Percentiles rank a stretch among this genome's conserved stretches.
Conservation (phyloP, 83 land plant genomes). For the Isoetes engelmannii region DNA sequence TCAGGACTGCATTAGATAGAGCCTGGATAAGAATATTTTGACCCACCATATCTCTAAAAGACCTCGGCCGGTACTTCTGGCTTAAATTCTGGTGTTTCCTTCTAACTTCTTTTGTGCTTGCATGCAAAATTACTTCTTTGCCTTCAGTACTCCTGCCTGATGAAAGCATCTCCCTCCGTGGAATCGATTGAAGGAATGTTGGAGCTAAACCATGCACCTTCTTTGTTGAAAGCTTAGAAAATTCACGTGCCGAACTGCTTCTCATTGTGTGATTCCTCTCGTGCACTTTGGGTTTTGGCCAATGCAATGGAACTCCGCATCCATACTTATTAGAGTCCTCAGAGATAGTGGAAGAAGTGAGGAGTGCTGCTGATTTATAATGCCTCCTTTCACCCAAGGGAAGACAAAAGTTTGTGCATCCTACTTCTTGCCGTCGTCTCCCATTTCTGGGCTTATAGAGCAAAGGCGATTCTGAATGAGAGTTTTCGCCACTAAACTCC, state of each 20-base stretch:
- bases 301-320: not conserved
- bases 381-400: not conserved
- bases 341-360: not conserved
- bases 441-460: not conserved
- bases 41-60: constrained; percentile 68
- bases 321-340: not conserved
- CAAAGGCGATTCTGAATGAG: constrained; percentile 6
- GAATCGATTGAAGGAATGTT: not conserved
- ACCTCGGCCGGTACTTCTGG: constrained; percentile 64
- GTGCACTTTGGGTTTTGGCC: constrained; percentile 6
- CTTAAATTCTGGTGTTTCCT: constrained; percentile 40
- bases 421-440: not conserved
- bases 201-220: not conserved
- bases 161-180: not conserved
- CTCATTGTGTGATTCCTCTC: not conserved
- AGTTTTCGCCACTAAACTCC: not conserved
- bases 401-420: not conserved
- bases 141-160: not conserved
- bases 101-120: not conserved
- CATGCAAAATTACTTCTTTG: not conserved
- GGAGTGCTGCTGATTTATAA: not conserved
- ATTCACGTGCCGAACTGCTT: not conserved
- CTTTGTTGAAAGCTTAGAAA: not conserved
- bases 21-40: constrained; percentile 70
- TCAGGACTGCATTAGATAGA: constrained; percentile 56